A percentile compares a stretch with the other conserved stretches of the same genome.
Evolutionary conservation across 2,329 filamentous ascomycete species (phyloP).

Genomic region (Dactylonectria estremocensis): DNA sequence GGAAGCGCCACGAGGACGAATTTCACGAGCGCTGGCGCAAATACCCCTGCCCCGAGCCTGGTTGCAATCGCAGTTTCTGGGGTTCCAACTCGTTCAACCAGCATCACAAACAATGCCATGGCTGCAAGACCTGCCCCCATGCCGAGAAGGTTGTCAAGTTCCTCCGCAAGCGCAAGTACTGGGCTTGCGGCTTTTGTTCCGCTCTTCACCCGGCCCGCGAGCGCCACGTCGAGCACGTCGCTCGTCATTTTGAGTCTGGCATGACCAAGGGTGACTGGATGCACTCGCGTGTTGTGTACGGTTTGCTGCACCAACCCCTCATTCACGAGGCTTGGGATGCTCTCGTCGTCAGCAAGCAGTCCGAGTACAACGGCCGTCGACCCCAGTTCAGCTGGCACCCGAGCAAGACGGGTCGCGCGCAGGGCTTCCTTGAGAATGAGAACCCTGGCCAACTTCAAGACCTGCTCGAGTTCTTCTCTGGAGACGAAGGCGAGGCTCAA

Average conservation of each 20-base stretch:
- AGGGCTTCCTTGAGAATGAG: conserved; percentile 74
- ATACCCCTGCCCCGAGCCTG: conserved; percentile 75
- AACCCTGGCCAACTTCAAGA: conserved; percentile 75
- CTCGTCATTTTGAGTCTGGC: conserved; percentile 75
- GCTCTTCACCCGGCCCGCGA: conserved; percentile 75
- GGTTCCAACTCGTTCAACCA: conserved; percentile 79
- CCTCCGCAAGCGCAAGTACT: conserved; percentile 75
- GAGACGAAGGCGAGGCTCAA: conserved; percentile 69
- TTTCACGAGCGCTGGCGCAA: conserved; percentile 79
- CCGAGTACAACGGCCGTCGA: conserved; percentile 67
- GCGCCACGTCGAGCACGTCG: conserved; percentile 78
- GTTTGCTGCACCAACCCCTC: conserved; percentile 75
- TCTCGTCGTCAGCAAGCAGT: conserved; percentile 67
- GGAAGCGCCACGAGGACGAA: conserved; percentile 79
- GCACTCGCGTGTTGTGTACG: conserved; percentile 78
- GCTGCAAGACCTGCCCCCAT: conserved; percentile 76
- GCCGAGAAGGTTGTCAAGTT: conserved; percentile 76
- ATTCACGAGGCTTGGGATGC: conserved; percentile 75
- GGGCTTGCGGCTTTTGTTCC: conserved; percentile 79
- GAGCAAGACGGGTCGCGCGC: conserved; percentile 69
- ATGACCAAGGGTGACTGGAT: conserved; percentile 77
- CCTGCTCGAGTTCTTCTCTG: conserved; percentile 75
- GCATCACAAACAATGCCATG: conserved; percentile 76
- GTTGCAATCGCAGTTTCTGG: conserved; percentile 78
- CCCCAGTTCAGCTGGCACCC: conserved; percentile 76